These are phyloP conservation scores for Penicillium sp. DNA, from an alignment of 2,329 filamentous ascomycete genomes.

Conservation along the genomic window DNA sequence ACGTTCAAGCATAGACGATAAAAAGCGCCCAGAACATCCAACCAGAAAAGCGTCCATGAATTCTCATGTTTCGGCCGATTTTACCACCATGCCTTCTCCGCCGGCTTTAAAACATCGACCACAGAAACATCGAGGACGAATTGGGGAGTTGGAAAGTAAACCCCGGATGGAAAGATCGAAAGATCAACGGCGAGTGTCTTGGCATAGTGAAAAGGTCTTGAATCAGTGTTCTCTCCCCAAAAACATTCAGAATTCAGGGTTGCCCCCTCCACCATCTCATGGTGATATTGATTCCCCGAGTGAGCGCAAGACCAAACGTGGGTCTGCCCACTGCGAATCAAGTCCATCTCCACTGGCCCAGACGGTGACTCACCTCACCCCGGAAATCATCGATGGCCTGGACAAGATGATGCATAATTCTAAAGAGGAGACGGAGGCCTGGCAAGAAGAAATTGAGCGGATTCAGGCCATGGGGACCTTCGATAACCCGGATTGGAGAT, in stretches of 20 bases:
- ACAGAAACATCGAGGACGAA: conserved; percentile 35
- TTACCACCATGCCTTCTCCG: conserved; percentile 32
- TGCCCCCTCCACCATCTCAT: conserved; percentile 7
- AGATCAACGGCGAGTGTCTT: conserved; percentile 34
- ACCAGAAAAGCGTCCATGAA: conserved; percentile 30
- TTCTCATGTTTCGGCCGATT: conserved; percentile 26
- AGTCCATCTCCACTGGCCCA: conserved; percentile 23
- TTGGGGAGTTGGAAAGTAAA: conserved; percentile 18
- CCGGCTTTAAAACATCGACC: conserved; percentile 38
- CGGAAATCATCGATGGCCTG: conserved; percentile 36
- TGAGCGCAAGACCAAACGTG: conserved; percentile 15
- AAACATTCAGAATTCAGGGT: conserved; percentile 6
- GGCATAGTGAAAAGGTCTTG: conserved; percentile 36
- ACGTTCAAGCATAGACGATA: conserved; percentile 31
- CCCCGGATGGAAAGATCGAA: conserved; percentile 22
- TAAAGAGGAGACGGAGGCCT: conserved; percentile 34
- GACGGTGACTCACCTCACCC: conserved; percentile 33
- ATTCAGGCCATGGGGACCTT: conserved; percentile 35
- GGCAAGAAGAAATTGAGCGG: conserved; percentile 36
- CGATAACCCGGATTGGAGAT: conserved; percentile 36
- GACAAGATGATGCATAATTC: conserved; percentile 33
- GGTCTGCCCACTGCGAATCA: conserved; percentile 6
- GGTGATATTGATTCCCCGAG: conserved; percentile 18
- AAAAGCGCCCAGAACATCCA: conserved; percentile 27
- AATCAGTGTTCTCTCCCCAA: conserved; percentile 22